These are phyloP conservation scores for Gossypium gossypioides DNA, from an alignment of 441 rosid genomes.

Conservation along the genomic window DNA sequence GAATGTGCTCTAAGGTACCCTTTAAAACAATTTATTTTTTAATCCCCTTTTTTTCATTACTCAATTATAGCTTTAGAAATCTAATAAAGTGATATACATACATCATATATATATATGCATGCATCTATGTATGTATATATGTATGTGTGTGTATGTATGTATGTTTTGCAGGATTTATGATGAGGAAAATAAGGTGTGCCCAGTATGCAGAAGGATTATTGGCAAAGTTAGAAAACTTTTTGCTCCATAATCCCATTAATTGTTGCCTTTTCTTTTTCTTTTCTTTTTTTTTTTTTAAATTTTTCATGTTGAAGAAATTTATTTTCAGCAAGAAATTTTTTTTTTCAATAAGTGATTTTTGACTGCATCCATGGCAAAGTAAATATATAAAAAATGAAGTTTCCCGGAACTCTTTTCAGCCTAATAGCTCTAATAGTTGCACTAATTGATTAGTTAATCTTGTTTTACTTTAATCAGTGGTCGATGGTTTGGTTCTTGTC, in stretches of 20 bases:
- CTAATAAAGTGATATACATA: not conserved
- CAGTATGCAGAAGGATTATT: conserved; percentile 27
- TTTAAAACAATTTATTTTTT: not conserved
- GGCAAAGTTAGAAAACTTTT: conserved; percentile 26
- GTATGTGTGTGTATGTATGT: not conserved
- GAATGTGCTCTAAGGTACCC: conserved; percentile 30
- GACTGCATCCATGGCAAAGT: too few species aligned
- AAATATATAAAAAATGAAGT: too few species aligned
- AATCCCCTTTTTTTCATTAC: not conserved
- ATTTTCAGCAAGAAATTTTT: too few species aligned
- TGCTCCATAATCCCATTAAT: conserved; percentile 13
- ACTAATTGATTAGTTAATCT: too few species aligned
- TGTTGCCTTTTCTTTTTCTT: not conserved
- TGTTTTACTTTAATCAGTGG: too few species aligned
- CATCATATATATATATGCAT: not conserved
- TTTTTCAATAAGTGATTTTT: too few species aligned
- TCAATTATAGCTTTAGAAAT: not conserved
- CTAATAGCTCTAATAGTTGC: too few species aligned
- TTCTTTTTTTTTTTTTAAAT: not conserved
- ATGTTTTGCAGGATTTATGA: conserved; percentile 24
- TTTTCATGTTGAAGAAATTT: too few species aligned
- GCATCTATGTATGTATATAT: not conserved
- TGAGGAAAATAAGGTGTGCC: conserved; percentile 25
- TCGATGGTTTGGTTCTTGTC: accelerated
- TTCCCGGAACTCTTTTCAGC: too few species aligned